Evolutionary conservation across 345 rosid genomes (phyloP), one percentile per base, ranked within the genome.

Genomic region (Pelargonium nanum): DNA sequence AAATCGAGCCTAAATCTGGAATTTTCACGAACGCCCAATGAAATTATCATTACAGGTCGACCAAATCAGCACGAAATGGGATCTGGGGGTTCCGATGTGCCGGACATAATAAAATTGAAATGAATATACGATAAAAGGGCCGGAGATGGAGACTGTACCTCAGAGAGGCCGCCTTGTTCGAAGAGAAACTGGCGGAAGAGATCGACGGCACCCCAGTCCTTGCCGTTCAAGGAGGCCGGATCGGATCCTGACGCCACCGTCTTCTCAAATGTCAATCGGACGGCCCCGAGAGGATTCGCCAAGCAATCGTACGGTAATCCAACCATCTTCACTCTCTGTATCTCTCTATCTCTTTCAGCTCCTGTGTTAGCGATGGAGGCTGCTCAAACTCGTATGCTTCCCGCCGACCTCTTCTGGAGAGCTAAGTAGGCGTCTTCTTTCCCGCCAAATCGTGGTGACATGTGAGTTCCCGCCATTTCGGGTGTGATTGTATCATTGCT

Each of bases 181-280:
- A 78, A 77, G 70, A 92, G 85, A 68, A 83, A 75, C 25, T 80
- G 81, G 40, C 82, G 87, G 83, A 92, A 89, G 73, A 87, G 83
- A 55, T 87, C 95, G 53, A 70, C 61, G 59, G 83, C 85, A 19
- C 95, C 95, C 98, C 96, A 89, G n/a, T 92, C 98, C 68, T 80
- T 83, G 72, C 95, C 90, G 26, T 68, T 64, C n/a, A 83, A 78
- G n/a, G 89, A 65, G 5, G 85, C 67, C 57, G 99, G 88, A 44
- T 85, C 78, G 24, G 76, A 66, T 22, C 82, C 96, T 0, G 83
- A 78, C 2, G 80, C 83, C 0, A 87, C 60, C 22, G 91, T 83
- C 76, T 82, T 85, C 57, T 68, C 94, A 73, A 93, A 93, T 4
- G 88, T 77, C 58, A 74, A 77, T 61, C 96, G 84, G 56, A 93